Base-by-base conservation (phyloP, 352 stramenopile genomes). In the Globisporangium mamillatum region DNA sequence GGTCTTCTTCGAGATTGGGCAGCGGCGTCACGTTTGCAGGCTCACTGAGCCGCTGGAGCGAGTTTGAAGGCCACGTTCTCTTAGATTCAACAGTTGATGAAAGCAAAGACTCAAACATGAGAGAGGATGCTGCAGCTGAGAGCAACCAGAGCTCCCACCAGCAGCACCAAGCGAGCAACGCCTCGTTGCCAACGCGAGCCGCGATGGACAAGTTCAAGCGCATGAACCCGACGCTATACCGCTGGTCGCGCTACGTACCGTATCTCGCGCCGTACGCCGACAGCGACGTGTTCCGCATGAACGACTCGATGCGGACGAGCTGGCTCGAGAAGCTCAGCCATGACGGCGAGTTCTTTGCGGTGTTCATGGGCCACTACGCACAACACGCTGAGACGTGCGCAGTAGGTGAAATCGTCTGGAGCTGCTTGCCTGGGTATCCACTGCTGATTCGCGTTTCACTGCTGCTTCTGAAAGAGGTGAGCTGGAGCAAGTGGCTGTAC, bases 281-380 rank as follows among this genome's bases (percentile, higher is more conserved):
- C 64, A 74, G 61, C 5, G 80, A 91, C 25, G 79, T 91, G n/a
- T 88, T 91, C 65, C 75, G 71, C 14, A 79, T 84, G 52, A 73
- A 80, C 29, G 80, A 83, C 32, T 58, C 74, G 24, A 71, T 68
- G 25, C 70, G 73, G n/a, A 68, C 74, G 4, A 77, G 68, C 27
- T 89, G 81, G 82, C 58, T 90, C 3, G 70, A 75, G n/a, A 82
- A 79, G 66, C 66, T 94, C 6, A 84, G 74, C 8, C 74, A 86
- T 27, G 84, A 91, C 48, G 84, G 84, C 60, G 86, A 93, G 58
- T 91, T 92, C 62, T 94, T 87, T 57, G 76, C 77, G 20, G 79
- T 76, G 20, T 94, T 94, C 69, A 90, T 94, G 82, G 71, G 76
- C 0, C 78, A 77, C 50, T 81, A 87, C 36, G 75, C 72, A 27